Percentiles rank a stretch among this genome's conserved stretches.
phyloP scores from a whole-genome alignment of 148 eudicot species.

The Fagopyrum homotropicum region DNA sequence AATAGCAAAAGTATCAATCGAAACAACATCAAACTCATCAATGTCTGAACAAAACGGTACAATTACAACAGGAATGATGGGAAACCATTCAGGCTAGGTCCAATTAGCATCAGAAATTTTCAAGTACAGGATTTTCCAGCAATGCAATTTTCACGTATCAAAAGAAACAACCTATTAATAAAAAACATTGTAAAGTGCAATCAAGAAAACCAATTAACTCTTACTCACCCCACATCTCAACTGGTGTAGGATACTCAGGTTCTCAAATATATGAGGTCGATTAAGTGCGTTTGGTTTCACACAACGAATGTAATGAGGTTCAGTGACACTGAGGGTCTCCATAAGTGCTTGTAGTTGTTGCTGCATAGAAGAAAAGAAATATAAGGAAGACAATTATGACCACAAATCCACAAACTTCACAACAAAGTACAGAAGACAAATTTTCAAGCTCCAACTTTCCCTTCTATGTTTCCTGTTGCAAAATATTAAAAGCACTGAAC shows the following conservation, averaged over 20 bases:
- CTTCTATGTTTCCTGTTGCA: background rate
- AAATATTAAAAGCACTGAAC: background rate
- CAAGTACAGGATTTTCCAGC: background rate
- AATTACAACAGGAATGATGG: background rate
- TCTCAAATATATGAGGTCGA: constrained; percentile 78
- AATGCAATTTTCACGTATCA: background rate
- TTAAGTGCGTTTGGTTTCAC: constrained; percentile 93
- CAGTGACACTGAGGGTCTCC: constrained; percentile 90
- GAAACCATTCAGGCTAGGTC: background rate
- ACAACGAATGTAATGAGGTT: constrained; percentile 95
- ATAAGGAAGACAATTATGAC: background rate
- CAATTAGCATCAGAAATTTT: background rate
- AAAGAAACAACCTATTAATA: background rate
- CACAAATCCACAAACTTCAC: background rate
- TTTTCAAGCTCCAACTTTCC: background rate
- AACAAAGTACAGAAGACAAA: background rate
- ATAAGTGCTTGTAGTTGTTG: constrained; percentile 99
- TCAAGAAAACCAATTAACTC: constrained; percentile 6
- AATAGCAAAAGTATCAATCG: background rate
- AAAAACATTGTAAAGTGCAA: background rate
- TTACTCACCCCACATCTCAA: constrained; percentile 95
- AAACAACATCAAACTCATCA: background rate
- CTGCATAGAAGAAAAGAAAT: constrained; percentile 27
- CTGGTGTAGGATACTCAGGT: constrained; percentile 81
- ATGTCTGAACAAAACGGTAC: background rate